Percentiles rank a stretch among this genome's conserved stretches.
phyloP scores from a whole-genome alignment of 192 early-diverging fungal genomes.

The Mortierella alpina region DNA sequence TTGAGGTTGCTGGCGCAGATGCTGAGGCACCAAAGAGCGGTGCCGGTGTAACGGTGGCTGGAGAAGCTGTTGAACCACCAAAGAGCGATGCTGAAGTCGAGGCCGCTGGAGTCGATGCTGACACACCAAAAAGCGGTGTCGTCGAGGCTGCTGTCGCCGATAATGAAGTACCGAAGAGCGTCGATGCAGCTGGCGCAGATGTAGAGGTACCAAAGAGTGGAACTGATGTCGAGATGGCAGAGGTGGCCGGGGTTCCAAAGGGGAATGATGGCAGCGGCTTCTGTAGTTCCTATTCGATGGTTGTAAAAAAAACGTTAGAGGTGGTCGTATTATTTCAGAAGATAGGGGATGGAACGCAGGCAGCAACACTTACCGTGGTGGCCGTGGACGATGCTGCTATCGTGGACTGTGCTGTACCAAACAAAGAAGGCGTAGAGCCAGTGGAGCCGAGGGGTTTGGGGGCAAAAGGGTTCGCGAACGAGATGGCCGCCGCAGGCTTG shows the following conservation, averaged over 20 bases:
- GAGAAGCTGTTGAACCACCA: neutral
- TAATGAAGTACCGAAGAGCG: neutral
- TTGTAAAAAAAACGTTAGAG: too few species aligned
- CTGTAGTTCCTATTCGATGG: neutral
- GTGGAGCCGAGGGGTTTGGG: too few species aligned
- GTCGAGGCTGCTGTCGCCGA: neutral
- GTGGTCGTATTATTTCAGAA: too few species aligned
- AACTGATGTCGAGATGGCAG: neutral
- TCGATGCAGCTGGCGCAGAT: neutral
- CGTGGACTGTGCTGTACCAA: neutral
- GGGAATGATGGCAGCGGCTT: neutral
- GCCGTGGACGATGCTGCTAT: neutral
- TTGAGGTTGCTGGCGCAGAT: neutral
- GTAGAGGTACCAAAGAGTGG: conserved; percentile 1
- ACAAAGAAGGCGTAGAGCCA: neutral
- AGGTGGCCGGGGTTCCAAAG: neutral
- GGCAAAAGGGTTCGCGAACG: too few species aligned
- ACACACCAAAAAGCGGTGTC: neutral
- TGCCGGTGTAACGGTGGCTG: neutral
- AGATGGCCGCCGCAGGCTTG: too few species aligned
- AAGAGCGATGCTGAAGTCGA: neutral
- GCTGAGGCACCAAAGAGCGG: neutral
- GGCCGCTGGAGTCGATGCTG: conserved; percentile 1
- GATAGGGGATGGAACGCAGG: too few species aligned
- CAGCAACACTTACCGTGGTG: too few species aligned